A percentile compares a stretch with the other conserved stretches of the same genome.
Evolutionary conservation across 2,329 filamentous ascomycete species (phyloP).

Genomic region (Aurifilum marmelostoma): DNA sequence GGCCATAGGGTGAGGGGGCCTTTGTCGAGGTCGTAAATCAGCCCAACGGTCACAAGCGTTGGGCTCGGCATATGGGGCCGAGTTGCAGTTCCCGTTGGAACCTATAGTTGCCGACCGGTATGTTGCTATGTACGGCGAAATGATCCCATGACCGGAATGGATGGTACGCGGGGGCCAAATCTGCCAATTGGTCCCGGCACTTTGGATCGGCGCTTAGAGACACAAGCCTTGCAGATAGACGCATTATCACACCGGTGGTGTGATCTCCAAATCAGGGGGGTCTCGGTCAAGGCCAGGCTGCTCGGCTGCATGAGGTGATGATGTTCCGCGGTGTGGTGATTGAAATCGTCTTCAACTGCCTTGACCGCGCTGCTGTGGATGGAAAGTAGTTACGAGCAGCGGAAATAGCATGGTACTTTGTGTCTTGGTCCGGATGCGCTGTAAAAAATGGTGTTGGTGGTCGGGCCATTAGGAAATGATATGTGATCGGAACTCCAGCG

Average conservation of each 20-base stretch:
- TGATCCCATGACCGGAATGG: background rate
- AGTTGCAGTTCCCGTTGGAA: background rate
- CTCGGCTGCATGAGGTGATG: background rate
- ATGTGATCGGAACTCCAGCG: background rate
- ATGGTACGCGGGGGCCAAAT: background rate
- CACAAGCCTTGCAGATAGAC: background rate
- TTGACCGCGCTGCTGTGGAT: background rate
- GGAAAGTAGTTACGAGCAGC: background rate
- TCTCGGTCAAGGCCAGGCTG: background rate
- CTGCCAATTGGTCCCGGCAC: constrained; percentile 5
- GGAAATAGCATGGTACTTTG: background rate
- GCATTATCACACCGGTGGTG: constrained; percentile 1
- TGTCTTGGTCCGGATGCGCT: background rate
- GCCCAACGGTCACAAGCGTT: background rate
- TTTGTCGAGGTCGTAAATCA: background rate
- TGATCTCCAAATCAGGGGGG: background rate
- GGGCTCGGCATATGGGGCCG: constrained; percentile 7
- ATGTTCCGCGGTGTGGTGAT: background rate
- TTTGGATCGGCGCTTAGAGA: constrained; percentile 4
- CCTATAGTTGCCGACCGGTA: background rate
- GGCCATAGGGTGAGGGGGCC: background rate
- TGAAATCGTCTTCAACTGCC: background rate
- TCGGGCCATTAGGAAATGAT: background rate
- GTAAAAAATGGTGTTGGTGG: background rate
- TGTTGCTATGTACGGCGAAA: background rate